Evolutionary conservation across 352 stramenopile species (phyloP).

Genomic region (Hyaloperonospora brassicae): DNA sequence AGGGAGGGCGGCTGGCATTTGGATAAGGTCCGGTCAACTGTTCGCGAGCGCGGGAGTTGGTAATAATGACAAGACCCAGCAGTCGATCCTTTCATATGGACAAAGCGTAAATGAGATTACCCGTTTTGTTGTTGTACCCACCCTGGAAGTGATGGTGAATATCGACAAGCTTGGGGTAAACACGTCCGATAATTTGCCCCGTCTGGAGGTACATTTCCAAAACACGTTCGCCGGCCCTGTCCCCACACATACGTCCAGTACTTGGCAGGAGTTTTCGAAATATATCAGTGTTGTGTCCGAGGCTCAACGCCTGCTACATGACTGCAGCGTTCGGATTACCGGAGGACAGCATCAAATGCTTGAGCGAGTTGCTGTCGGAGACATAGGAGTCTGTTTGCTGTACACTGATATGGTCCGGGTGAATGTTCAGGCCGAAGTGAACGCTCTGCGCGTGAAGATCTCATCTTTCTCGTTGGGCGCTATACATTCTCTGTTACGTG

Average conservation of each 20-base stretch:
- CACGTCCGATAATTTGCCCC: constrained; percentile 31
- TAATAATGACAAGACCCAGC: constrained; percentile 18
- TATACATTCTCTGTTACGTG: constrained; percentile 24
- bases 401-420: constrained; percentile 24
- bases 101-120: constrained; percentile 36
- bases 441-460: constrained; percentile 35
- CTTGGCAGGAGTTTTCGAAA: constrained; percentile 42
- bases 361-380: constrained; percentile 14
- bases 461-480: constrained; percentile 38
- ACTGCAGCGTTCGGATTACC: constrained; percentile 47
- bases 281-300: constrained; percentile 36
- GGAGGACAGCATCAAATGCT: constrained; percentile 37
- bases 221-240: constrained; percentile 27
- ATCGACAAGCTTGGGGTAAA: constrained; percentile 48
- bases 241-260: constrained; percentile 35
- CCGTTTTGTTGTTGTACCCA: constrained; percentile 31
- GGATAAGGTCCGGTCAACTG: constrained; percentile 48
- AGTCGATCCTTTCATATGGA: constrained; percentile 12
- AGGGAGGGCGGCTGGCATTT: constrained; percentile 26
- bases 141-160: constrained; percentile 49
- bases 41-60: constrained; percentile 50
- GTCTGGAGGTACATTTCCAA: constrained; percentile 39
- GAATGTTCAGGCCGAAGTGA: constrained; percentile 39
- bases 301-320: constrained; percentile 39
- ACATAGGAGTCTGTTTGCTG: constrained; percentile 14